Conservation (phyloP, 108 stramenopile genomes). For the Schizochytrium sp. region DNA sequence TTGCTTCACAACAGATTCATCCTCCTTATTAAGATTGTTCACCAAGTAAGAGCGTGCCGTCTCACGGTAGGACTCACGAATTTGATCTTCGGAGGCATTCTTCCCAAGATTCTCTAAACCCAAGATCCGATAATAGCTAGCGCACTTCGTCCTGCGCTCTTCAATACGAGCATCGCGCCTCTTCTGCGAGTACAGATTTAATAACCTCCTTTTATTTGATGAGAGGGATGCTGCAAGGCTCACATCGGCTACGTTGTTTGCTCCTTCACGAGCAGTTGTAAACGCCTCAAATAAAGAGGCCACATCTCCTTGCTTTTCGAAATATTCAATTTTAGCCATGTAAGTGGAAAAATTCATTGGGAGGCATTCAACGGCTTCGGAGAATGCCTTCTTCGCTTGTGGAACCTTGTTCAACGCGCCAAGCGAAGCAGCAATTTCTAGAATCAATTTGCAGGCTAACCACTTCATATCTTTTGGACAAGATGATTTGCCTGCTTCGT, state of each 20-base stretch:
- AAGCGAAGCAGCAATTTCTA: background rate
- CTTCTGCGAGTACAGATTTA: no score
- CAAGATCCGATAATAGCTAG: no score
- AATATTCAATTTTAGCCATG: background rate
- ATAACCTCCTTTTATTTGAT: no score
- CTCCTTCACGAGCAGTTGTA: background rate
- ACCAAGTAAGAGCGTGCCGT: background rate
- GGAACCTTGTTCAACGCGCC: background rate
- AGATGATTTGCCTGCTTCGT: background rate
- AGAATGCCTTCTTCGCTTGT: background rate
- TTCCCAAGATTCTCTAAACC: background rate
- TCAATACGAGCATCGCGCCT: no score
- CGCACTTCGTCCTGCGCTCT: no score
- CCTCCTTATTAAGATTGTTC: conserved; percentile 54
- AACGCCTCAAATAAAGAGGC: background rate
- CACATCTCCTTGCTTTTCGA: background rate
- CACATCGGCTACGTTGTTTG: background rate
- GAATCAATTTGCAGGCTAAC: background rate
- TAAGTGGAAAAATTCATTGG: background rate
- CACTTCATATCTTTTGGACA: background rate
- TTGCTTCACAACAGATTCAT: conserved; percentile 61
- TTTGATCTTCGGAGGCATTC: background rate
- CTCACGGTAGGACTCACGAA: background rate
- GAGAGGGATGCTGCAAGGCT: no score
- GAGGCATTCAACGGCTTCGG: background rate